Evolutionary conservation across 1,284 basidiomycete species (phyloP), one percentile per base, ranked within the genome.

Genomic region (Apiotrichum domesticum): DNA sequence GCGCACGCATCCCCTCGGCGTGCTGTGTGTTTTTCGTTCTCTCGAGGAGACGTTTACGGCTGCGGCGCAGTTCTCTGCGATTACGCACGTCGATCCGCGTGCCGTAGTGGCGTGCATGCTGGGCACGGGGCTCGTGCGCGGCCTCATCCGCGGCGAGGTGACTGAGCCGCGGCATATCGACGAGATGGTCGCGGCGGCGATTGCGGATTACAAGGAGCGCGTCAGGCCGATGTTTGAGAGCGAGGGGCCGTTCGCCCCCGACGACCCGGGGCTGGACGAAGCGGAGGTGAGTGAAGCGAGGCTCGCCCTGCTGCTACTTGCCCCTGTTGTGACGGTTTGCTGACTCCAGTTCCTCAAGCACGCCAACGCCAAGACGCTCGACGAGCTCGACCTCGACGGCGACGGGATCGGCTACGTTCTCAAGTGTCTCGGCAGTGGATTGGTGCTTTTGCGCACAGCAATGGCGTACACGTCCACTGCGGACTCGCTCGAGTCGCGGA

Each of bases 31-130:
- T 6, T n/a, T 40, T 39, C n/a, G 15, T 33, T 13, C 40, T 1
- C 49, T 46, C 6, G 46, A 37, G 3, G 41, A 57, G 37, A 54
- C 59, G 35, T 57, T 55, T 33, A 52, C 54, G 15, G 8, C 15
- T 2, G 59, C 59, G 2, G 59, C 59, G 4, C 45, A 44, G 3
- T 47, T 52, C 46, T 39, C 43, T 11, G 35, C 35, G 34, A 34
- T 61, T 42, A 61, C 59, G 4, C 59, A 61, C 15, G 59, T 55
- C 10, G 59, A 61, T n/a, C 59, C 59, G 4, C 55, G 59, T 1
- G 50, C 52, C 13, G 53, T 57, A 29, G 53, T 52, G 5, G 15
- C 55, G 29, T 61, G 59, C 53, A 61, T 57, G 59, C 7, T 55
- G 4, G 59, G 35, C 6, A 52, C 55, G 7, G 59, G 55, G 2